phyloP scores from a whole-genome alignment of 2,329 filamentous ascomycete species.

The Chalara sp. region DNA sequence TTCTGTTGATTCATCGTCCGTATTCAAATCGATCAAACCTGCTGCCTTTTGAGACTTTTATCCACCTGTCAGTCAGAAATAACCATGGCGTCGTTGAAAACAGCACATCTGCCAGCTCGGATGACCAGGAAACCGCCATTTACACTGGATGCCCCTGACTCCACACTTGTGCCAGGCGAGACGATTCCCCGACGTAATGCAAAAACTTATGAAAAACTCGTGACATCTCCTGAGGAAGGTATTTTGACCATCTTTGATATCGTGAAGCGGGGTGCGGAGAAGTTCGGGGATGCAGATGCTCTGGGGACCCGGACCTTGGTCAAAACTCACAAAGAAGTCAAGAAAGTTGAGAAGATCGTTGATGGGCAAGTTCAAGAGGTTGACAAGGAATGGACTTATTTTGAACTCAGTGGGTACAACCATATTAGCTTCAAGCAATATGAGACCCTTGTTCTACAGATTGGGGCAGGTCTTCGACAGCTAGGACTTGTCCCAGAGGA shows the following conservation, averaged over 20 bases:
- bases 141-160: slow-evolving; percentile 52
- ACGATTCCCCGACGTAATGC: slow-evolving; percentile 53
- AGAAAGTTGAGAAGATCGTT: slow-evolving; percentile 80
- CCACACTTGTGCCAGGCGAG: slow-evolving; percentile 53
- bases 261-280: slow-evolving; percentile 56
- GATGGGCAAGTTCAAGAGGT: slow-evolving; percentile 72
- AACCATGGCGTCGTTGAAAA: too few species aligned
- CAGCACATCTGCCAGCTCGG: too few species aligned
- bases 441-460: slow-evolving; percentile 56
- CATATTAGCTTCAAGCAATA: slow-evolving; percentile 74
- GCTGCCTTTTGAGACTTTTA: too few species aligned
- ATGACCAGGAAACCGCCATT: slow-evolving; percentile 41
- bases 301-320: slow-evolving; percentile 66
- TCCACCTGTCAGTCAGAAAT: too few species aligned
- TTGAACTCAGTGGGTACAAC: slow-evolving; percentile 71
- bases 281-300: slow-evolving; percentile 55
- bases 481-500: slow-evolving; percentile 61
- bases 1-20: too few species aligned
- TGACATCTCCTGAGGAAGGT: slow-evolving; percentile 32
- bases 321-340: slow-evolving; percentile 70
- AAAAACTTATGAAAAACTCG: slow-evolving; percentile 7
- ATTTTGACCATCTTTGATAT: slow-evolving; percentile 59
- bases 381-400: slow-evolving; percentile 82
- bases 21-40: too few species aligned
- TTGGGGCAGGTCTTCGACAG: slow-evolving; percentile 65